Evolutionary conservation across 495 filamentous ascomycete species (phyloP).

Genomic region (Stereocaulon alpinum): DNA sequence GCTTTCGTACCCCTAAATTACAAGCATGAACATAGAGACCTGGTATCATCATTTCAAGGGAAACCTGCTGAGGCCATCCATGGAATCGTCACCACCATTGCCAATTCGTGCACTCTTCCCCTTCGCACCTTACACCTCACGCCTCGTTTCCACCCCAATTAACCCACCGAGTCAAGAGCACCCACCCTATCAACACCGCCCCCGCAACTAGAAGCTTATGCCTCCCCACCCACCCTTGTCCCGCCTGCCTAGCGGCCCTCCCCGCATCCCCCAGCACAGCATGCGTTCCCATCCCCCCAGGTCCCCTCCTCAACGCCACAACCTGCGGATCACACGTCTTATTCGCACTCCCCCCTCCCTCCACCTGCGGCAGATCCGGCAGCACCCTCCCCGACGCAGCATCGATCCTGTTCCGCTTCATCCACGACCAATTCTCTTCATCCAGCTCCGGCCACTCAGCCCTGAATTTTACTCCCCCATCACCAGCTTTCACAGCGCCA

Average conservation of each 20-base stretch:
- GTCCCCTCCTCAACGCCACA: conserved; percentile 54
- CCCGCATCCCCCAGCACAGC: conserved; percentile 70
- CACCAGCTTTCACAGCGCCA: conserved; percentile 68
- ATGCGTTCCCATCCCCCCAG: conserved; percentile 45
- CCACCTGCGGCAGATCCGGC: conserved; percentile 26
- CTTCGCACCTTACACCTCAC: not conserved
- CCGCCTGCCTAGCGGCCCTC: conserved; percentile 64
- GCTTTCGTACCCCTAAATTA: too few species aligned
- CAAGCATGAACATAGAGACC: not conserved
- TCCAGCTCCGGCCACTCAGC: conserved; percentile 86
- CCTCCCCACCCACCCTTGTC: conserved; percentile 67
- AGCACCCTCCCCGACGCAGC: conserved; percentile 56
- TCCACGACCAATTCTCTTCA: conserved; percentile 87
- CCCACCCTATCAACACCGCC: conserved; percentile 62
- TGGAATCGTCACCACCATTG: too few species aligned
- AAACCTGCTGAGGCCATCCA: too few species aligned
- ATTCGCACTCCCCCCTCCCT: conserved; percentile 13
- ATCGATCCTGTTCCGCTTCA: conserved; percentile 74
- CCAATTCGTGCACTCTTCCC: not conserved
- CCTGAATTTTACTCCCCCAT: conserved; percentile 84
- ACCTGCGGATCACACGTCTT: conserved; percentile 49
- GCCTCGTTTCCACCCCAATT: conserved; percentile 34
- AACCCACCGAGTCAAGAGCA: conserved; percentile 63
- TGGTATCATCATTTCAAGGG: not conserved
- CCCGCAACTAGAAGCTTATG: conserved; percentile 65